Conservation (phyloP, 805 yeast genomes). For the Debaryomyces prosopidis region DNA sequence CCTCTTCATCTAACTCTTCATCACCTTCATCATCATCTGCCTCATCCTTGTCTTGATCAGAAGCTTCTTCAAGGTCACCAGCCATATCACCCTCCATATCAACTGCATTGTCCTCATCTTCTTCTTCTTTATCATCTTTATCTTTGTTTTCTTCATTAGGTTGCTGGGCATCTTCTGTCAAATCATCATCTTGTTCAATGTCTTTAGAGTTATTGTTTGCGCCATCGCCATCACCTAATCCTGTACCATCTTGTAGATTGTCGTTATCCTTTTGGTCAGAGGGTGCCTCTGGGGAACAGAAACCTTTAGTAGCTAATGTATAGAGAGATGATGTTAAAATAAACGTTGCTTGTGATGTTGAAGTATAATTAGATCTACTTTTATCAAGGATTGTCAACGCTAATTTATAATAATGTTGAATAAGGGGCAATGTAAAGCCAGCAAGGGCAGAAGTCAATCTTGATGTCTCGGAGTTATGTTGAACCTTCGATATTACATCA, state of each 20-base stretch:
- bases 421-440: slow-evolving; percentile 60
- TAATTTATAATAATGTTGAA: slow-evolving; percentile 59
- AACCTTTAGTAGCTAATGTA: slow-evolving; percentile 73
- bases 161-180: slow-evolving; percentile 73
- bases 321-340: slow-evolving; percentile 56
- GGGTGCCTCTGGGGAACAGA: slow-evolving; percentile 88
- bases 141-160: slow-evolving; percentile 69
- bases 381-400: slow-evolving; percentile 43
- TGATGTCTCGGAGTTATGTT: slow-evolving; percentile 40
- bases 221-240: slow-evolving; percentile 91
- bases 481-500: slow-evolving; percentile 30
- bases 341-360: slow-evolving; percentile 61
- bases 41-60: slow-evolving; percentile 63
- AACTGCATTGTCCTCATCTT: slow-evolving; percentile 85
- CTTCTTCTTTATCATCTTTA: slow-evolving; percentile 58
- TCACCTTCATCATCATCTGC: slow-evolving; percentile 55
- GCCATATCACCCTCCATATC: slow-evolving; percentile 98
- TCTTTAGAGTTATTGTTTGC: slow-evolving; percentile 79
- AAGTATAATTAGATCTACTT: slow-evolving; percentile 48
- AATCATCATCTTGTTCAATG: slow-evolving; percentile 88
- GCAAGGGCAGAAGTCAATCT: slow-evolving; percentile 46
- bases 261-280: slow-evolving; percentile 59
- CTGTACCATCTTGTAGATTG: slow-evolving; percentile 81
- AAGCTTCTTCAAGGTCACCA: slow-evolving; percentile 81
- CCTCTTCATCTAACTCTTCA: slow-evolving; percentile 82